Evolutionary conservation across 1,139 yeast genomes (phyloP), one percentile per base, ranked within the genome.

Genomic region (Zygosaccharomyces sapae): DNA sequence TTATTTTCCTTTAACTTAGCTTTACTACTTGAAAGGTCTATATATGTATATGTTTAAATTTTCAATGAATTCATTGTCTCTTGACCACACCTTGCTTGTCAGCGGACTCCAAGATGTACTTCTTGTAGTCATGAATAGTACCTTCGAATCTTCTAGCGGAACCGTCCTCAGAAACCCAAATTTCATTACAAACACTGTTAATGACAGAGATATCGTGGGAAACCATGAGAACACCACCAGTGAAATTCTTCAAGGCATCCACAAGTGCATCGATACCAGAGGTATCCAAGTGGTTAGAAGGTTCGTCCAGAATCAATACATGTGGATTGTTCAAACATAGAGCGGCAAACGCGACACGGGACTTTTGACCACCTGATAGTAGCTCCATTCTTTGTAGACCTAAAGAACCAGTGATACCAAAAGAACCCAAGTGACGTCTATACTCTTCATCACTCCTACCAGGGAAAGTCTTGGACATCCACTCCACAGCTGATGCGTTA

Each of bases 261-360:
- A 95, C 83, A 55, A 92, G 76, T 0, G 98, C 97, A 68, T 92
- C 98, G 63, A 92, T 75, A 79, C 97, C 98, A 44, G 95, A 86
- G 12, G 96, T 90, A 83, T 92, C 99, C 78, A 92, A 81, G 70
- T 92, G 99, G 72, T 92, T 92, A 7, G 97, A 88, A 70, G 99
- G 99, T 76, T 94, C 99, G 74, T 92, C 99, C 58, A 92, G 74
- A 64, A 92, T 81, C 59, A 92, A 75, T 40, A 92, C 81, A 66
- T 92, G 98, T n/a, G 98, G 98, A 55, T 83, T 84, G 55, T 79
- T 79, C 61, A 92, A 74, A 70, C 97, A 89, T 55, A 92, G 75
- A 18, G 96, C 92, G 9, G 98, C 97, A 71, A 92, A 92, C 0
- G 97, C 97, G 38, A 92, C 98, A 72, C 98, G 82, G 33, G 97